Percentiles rank a stretch among this genome's conserved stretches.
These are phyloP conservation scores for Ascoidea tarda DNA, from an alignment of 805 yeast species.

Conservation along the genomic window DNA sequence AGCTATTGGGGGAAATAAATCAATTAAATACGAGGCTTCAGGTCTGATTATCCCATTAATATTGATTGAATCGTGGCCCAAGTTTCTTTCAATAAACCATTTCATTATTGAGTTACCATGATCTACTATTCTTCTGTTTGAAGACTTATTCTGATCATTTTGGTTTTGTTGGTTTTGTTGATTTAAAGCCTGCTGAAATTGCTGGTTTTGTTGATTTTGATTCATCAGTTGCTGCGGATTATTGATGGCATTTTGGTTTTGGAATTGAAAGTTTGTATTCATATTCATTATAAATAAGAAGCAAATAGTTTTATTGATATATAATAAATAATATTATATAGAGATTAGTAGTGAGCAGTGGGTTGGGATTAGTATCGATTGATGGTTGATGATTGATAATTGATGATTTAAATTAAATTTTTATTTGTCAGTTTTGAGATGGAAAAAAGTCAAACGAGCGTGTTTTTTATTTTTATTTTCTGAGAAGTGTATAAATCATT, in stretches of 20 bases:
- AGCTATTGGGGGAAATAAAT: constrained; percentile 53
- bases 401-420: too few species aligned
- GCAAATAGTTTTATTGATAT: too few species aligned
- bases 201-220: not conserved
- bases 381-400: too few species aligned
- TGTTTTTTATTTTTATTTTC: too few species aligned
- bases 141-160: constrained; percentile 18
- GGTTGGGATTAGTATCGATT: too few species aligned
- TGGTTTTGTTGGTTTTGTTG: not conserved
- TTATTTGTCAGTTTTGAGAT: too few species aligned
- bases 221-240: not conserved
- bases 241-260: not conserved
- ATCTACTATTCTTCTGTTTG: constrained; percentile 60
- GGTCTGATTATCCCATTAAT: constrained; percentile 46
- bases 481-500: too few species aligned
- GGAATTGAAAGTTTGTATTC: not conserved
- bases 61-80: constrained; percentile 22
- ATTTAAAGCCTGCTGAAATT: too few species aligned
- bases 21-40: constrained; percentile 49
- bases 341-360: too few species aligned
- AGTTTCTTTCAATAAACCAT: constrained; percentile 36
- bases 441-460: too few species aligned
- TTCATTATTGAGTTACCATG: constrained; percentile 65
- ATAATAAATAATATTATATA: too few species aligned
- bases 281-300: too few species aligned